A percentile compares a stretch with the other conserved stretches of the same genome.
Evolutionary conservation across 2,329 filamentous ascomycete species (phyloP).

Genomic region (Aspergillus texensis): DNA sequence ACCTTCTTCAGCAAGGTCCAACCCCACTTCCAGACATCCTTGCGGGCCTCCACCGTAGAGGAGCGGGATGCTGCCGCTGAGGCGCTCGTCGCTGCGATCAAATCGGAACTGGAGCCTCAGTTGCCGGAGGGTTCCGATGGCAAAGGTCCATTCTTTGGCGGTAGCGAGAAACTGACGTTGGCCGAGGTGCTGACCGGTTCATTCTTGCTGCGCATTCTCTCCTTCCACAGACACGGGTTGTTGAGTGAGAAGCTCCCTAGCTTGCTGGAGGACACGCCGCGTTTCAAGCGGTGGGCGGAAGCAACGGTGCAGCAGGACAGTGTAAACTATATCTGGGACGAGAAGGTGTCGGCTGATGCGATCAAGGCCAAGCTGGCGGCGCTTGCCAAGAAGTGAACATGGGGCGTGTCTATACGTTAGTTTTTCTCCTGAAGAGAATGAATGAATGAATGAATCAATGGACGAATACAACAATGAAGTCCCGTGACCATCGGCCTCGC

Average conservation of each 20-base stretch:
- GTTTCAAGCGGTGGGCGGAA: conserved; percentile 69
- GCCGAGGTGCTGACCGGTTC: conserved; percentile 64
- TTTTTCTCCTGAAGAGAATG: not conserved
- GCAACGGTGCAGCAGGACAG: conserved; percentile 64
- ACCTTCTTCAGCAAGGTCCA: conserved; percentile 67
- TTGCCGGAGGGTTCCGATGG: conserved; percentile 49
- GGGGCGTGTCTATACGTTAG: not conserved
- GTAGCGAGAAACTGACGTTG: conserved; percentile 66
- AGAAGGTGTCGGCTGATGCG: conserved; percentile 48
- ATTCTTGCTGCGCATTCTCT: conserved; percentile 65
- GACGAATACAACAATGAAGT: not conserved
- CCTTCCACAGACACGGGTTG: conserved; percentile 54
- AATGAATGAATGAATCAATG: not conserved
- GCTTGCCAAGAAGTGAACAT: not conserved
- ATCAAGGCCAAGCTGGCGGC: conserved; percentile 47
- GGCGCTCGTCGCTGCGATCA: conserved; percentile 58
- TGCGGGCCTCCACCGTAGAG: conserved; percentile 51
- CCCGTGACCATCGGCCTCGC: not conserved
- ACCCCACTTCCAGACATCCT: conserved; percentile 48
- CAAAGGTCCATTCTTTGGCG: conserved; percentile 64
- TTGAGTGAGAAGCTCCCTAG: conserved; percentile 52
- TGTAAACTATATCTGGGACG: conserved; percentile 66
- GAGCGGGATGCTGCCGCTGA: conserved; percentile 55
- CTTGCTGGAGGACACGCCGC: conserved; percentile 60
- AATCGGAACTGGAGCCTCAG: conserved; percentile 74